Base-by-base conservation (phyloP, 2,329 filamentous ascomycete genomes). In the Colletotrichum liaoningense region DNA sequence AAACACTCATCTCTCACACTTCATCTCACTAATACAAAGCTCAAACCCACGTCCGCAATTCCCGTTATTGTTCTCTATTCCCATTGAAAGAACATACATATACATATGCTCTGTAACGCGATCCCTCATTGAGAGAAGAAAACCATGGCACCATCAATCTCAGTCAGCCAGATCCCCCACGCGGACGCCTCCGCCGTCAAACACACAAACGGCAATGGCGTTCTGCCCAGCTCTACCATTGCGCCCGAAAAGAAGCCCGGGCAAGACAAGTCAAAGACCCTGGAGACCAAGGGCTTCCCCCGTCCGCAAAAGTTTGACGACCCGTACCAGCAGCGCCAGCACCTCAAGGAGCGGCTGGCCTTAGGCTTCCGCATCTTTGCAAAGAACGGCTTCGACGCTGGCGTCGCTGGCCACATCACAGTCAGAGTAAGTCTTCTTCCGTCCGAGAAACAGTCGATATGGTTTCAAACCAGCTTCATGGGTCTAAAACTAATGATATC, bases 401-500 rank as follows among this genome's bases (percentile, higher is more conserved):
- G 90, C 16, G 89, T 92, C 46, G 91, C 90, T n/a, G 90, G 91
- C 4, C 90, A 92, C 77, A 92, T 92, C 75, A 92, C 89, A 2
- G 77, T 90, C n/a, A 84, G 89, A n/a, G 70, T 70, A 52, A 24
- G 70, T 78, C 60, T 26, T 16, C 11, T 38, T 19, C 3, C 19
- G 22, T 26, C 35, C 24, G 12, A 26, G 30, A 59, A 24, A 2
- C 16, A 1, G 0, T 12, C 38, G 6, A 42, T 16, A 42, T 35
- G 4, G 4, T 35, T 5, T 35, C 33, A 3, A 35, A 35, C 4
- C 33, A 35, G 11, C 33, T 35, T 35, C 33, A 1, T 35, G 33
- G 4, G 12, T 35, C 9, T 12, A 12, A 35, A 35, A 12, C 33
- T 35, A 35, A 35, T 9, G 16, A 59, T 8, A 12, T 35, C 33